A percentile compares a stretch with the other conserved stretches of the same genome.
phyloP scores from a whole-genome alignment of 2,329 filamentous ascomycete genomes.

The Aulographum hederae region DNA sequence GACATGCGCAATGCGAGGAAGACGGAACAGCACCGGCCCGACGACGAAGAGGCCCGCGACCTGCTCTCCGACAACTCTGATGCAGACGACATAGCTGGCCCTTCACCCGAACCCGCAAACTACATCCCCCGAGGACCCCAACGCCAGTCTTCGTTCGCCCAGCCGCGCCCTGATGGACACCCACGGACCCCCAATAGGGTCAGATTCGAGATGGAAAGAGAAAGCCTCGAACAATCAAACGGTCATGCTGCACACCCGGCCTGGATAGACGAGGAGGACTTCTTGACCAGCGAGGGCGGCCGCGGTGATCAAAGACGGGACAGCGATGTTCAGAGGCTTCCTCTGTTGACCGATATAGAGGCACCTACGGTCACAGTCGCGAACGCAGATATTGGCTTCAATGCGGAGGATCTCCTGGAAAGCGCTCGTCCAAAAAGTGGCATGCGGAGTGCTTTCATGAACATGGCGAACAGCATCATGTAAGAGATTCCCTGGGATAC shows the following conservation, averaged over 20 bases:
- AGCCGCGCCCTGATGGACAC: constrained; percentile 27
- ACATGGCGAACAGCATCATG: constrained; percentile 99
- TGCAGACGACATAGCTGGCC: constrained; percentile 1
- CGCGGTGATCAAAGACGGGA: constrained; percentile 19
- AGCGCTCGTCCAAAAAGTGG: constrained; percentile 63
- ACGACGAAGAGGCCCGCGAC: constrained; percentile 4
- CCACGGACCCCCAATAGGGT: constrained; percentile 54
- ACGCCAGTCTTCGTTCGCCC: constrained; percentile 26
- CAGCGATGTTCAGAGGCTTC: constrained; percentile 33
- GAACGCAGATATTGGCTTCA: constrained; percentile 32
- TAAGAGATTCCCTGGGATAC: constrained; percentile 9
- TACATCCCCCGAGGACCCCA: constrained; percentile 7
- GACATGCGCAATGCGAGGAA: neutral
- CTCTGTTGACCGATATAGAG: constrained; percentile 67
- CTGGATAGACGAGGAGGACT: constrained; percentile 41
- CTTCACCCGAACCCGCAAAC: neutral
- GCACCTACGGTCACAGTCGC: constrained; percentile 61
- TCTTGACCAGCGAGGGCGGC: constrained; percentile 24
- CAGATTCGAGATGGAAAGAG: constrained; percentile 41
- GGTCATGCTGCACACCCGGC: constrained; percentile 11
- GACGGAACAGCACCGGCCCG: neutral
- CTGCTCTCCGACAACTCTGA: constrained; percentile 3
- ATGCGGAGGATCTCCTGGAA: constrained; percentile 39
- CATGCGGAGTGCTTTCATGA: constrained; percentile 85
- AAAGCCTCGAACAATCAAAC: constrained; percentile 13